These are phyloP conservation scores for Scytalidium sp. DNA, from an alignment of 2,329 filamentous ascomycete genomes.

Conservation along the genomic window DNA sequence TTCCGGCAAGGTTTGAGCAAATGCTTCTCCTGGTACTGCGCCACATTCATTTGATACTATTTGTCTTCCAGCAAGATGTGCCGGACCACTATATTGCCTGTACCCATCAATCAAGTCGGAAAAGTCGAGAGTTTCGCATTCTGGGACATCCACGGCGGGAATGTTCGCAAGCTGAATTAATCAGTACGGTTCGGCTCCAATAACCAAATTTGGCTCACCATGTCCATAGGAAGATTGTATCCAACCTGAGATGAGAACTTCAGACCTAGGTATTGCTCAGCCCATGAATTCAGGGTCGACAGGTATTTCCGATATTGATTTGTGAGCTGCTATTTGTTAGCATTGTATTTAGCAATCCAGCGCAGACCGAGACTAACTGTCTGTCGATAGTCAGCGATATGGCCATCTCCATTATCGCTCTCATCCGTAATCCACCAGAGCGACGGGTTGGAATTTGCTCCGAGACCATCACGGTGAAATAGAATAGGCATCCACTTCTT, in stretches of 20 bases:
- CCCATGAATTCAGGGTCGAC: slow-evolving; percentile 27
- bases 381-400: slow-evolving; percentile 10
- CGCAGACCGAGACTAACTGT: not conserved
- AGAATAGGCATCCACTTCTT: no score
- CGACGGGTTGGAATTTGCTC: not conserved
- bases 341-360: not conserved
- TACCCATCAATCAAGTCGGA: slow-evolving; percentile 33
- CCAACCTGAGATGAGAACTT: slow-evolving; percentile 35
- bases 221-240: slow-evolving; percentile 40
- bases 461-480: no score
- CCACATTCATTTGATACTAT: slow-evolving; percentile 37
- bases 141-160: slow-evolving; percentile 33
- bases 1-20: slow-evolving; percentile 18
- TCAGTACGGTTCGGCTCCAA: not conserved
- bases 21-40: slow-evolving; percentile 21
- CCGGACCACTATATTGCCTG: slow-evolving; percentile 34
- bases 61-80: slow-evolving; percentile 30
- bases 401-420: slow-evolving; percentile 6
- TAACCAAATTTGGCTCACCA: no score
- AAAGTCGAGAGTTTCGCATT: slow-evolving; percentile 37
- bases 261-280: slow-evolving; percentile 26
- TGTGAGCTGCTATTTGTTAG: not conserved
- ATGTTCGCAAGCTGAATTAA: slow-evolving; percentile 21
- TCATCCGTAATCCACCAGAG: slow-evolving; percentile 3
- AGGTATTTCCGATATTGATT: slow-evolving; percentile 24